These are phyloP conservation scores for Coemansia sp. DNA, from an alignment of 192 early-diverging fungal species.

Conservation along the genomic window DNA sequence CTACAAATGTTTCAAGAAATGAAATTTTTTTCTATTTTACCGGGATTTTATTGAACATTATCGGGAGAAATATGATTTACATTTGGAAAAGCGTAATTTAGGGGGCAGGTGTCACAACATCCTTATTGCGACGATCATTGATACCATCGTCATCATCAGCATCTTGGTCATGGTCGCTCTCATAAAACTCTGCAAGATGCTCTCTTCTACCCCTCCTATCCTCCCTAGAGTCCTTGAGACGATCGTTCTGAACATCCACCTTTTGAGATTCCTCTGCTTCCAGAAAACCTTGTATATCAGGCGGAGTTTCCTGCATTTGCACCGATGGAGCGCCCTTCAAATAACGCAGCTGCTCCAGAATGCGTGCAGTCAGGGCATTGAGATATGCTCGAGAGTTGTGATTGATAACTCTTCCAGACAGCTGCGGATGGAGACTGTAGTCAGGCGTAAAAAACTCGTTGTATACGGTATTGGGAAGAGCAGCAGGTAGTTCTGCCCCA, in stretches of 20 bases:
- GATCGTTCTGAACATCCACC: constrained; percentile 22
- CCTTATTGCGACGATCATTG: constrained; percentile 5
- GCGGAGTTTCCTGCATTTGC: constrained; percentile 90
- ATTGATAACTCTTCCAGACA: constrained; percentile 81
- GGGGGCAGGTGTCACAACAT: neutral
- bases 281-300: constrained; percentile 54
- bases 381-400: constrained; percentile 85
- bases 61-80: neutral
- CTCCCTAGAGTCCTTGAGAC: constrained; percentile 25
- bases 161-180: constrained; percentile 47
- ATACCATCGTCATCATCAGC: constrained; percentile 10
- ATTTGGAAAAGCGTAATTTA: neutral
- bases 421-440: constrained; percentile 83
- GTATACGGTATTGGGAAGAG: constrained; percentile 75
- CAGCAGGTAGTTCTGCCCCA: constrained; percentile 70
- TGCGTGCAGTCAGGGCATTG: constrained; percentile 64
- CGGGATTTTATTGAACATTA: no score
- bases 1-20: no score
- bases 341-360: constrained; percentile 87
- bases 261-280: constrained; percentile 36
- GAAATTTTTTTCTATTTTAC: constrained; percentile 4
- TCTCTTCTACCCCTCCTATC: constrained; percentile 21
- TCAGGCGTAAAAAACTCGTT: constrained; percentile 88
- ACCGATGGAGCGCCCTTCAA: constrained; percentile 89
- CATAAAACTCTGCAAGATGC: constrained; percentile 47